Evolutionary conservation across 306 rosid species (phyloP).

Genomic region (Quercus aquifolioides): DNA sequence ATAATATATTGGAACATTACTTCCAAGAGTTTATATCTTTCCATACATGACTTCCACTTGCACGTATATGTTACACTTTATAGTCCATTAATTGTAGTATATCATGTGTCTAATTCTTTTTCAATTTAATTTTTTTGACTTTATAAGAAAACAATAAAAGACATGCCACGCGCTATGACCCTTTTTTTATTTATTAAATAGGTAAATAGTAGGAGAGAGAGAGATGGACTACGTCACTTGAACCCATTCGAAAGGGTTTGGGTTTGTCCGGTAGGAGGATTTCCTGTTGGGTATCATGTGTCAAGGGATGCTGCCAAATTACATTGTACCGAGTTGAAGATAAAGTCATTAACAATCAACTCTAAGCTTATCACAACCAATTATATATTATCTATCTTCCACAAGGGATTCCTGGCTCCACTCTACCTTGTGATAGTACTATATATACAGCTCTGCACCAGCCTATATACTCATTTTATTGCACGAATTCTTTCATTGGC

Average conservation of each 20-base stretch:
- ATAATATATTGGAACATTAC: too few relatives aligned
- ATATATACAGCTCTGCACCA: background rate
- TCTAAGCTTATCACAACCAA: slow-evolving; percentile 85
- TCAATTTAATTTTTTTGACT: too few relatives aligned
- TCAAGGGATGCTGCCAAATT: slow-evolving; percentile 25
- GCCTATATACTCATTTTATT: background rate
- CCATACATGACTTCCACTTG: too few relatives aligned
- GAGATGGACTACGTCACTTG: too few relatives aligned
- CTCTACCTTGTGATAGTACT: slow-evolving; percentile 12
- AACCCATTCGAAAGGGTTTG: background rate
- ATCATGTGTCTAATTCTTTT: too few relatives aligned
- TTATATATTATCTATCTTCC: slow-evolving; percentile 60
- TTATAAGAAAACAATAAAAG: too few relatives aligned
- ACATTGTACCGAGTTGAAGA: slow-evolving; percentile 54
- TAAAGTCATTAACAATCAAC: slow-evolving; percentile 72
- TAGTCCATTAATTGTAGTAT: too few relatives aligned
- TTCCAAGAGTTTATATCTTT: too few relatives aligned
- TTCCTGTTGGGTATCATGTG: slow-evolving; percentile 60
- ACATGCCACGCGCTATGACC: too few relatives aligned
- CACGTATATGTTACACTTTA: too few relatives aligned
- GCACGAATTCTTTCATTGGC: background rate
- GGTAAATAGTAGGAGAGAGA: too few relatives aligned
- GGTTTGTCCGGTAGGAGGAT: slow-evolving; percentile 41
- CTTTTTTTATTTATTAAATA: too few relatives aligned
- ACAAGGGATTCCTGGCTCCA: slow-evolving; percentile 77